These are phyloP conservation scores for Eragrostis curvula DNA, from an alignment of 176 grass and related monocot genomes.

Conservation along the genomic window DNA sequence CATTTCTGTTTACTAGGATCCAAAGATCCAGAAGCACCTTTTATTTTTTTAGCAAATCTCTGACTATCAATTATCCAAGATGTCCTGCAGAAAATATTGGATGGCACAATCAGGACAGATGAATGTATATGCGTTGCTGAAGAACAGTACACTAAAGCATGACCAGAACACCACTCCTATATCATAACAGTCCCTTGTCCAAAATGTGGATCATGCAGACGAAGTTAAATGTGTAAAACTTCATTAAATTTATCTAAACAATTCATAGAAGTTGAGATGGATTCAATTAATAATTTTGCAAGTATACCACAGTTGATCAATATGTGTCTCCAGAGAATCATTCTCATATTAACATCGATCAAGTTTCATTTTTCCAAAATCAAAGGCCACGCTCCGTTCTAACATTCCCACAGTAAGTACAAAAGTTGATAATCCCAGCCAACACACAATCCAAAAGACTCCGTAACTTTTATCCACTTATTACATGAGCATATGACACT, in stretches of 20 bases:
- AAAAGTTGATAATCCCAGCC: background rate
- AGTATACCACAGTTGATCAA: background rate
- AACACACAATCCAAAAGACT: background rate
- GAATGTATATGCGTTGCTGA: constrained; percentile 12
- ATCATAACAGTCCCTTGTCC: background rate
- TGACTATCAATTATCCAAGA: constrained; percentile 92
- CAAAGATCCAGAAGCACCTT: constrained; percentile 68
- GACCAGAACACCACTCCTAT: background rate
- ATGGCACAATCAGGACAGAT: constrained; percentile 14
- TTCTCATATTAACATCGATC: background rate
- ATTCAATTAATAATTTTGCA: constrained; percentile 1
- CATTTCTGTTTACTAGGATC: constrained; percentile 76
- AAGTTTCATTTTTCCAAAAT: background rate
- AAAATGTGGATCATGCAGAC: background rate
- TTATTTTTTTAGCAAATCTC: constrained; percentile 96
- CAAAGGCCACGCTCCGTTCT: background rate
- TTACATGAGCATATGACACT: background rate
- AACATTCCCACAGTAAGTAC: background rate
- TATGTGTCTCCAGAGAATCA: background rate
- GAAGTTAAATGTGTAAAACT: background rate
- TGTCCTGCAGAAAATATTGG: constrained; percentile 64
- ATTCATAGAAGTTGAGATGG: background rate
- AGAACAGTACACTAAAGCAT: background rate
- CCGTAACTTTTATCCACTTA: background rate
- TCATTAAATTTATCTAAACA: constrained; percentile 19